These are phyloP conservation scores for Vitis rotundifolia DNA, from an alignment of 164 flowering plant genomes.

Conservation along the genomic window DNA sequence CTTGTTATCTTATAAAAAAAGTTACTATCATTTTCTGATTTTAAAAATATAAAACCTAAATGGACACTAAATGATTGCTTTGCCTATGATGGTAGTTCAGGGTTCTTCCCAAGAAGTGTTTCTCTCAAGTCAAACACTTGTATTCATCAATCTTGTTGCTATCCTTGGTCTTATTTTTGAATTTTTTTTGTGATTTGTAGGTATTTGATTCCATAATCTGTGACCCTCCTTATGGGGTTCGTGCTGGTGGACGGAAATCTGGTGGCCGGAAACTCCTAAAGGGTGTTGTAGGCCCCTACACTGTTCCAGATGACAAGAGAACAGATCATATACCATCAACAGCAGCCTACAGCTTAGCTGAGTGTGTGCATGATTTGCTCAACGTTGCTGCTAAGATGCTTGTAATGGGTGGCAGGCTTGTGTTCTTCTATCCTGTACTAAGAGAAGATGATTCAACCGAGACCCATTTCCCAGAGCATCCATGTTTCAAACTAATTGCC, in stretches of 20 bases:
- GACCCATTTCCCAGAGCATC: constrained; percentile 68
- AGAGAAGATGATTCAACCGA: constrained; percentile 62
- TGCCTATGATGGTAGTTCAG: too few relatives aligned
- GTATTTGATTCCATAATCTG: constrained; percentile 93
- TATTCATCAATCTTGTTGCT: background rate
- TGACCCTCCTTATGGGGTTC: constrained; percentile 98
- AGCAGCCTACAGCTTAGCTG: constrained; percentile 84
- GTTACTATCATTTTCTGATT: too few relatives aligned
- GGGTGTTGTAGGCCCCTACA: constrained; percentile 71
- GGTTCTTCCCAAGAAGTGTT: background rate
- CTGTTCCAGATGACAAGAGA: constrained; percentile 89
- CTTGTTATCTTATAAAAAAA: too few relatives aligned
- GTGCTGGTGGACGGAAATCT: constrained; percentile 98
- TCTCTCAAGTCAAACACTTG: background rate
- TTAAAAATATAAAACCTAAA: too few relatives aligned
- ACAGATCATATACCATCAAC: constrained; percentile 93
- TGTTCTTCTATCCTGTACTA: constrained; percentile 83
- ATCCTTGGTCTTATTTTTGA: background rate
- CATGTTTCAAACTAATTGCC: constrained; percentile 71
- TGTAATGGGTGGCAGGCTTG: constrained; percentile 87
- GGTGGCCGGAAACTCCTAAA: constrained; percentile 90
- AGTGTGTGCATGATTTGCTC: constrained; percentile 91
- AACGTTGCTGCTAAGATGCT: constrained; percentile 90
- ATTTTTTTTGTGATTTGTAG: constrained; percentile 28
- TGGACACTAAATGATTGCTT: too few relatives aligned